Conservation (phyloP, 2,329 filamentous ascomycete genomes). For the Colletotrichum acutatum region DNA sequence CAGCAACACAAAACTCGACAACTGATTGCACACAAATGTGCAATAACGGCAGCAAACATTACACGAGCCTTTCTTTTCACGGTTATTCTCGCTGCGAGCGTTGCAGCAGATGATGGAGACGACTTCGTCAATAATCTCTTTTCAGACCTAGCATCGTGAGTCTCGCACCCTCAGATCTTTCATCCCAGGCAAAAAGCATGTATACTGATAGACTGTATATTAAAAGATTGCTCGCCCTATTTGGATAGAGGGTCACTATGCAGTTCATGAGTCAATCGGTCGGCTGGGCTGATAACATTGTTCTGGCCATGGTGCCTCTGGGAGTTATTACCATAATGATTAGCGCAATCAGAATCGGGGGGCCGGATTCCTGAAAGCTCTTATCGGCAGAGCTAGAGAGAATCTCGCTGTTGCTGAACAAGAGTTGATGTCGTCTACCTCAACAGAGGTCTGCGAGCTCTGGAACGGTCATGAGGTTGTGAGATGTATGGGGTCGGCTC, state of each 20-base stretch:
- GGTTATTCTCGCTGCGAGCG: too few relatives aligned
- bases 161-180: not conserved
- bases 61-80: rapidly evolving
- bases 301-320: constrained; percentile 48
- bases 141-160: not conserved
- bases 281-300: constrained; percentile 43
- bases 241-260: constrained; percentile 51
- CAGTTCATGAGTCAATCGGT: constrained; percentile 51
- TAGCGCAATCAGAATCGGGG: constrained; percentile 46
- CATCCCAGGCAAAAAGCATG: too few relatives aligned
- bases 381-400: constrained; percentile 53
- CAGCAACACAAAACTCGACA: too few relatives aligned
- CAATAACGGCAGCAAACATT: too few relatives aligned
- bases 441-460: constrained; percentile 51
- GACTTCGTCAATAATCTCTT: not conserved
- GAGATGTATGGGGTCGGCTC: not conserved
- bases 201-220: too few relatives aligned
- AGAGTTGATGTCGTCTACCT: constrained; percentile 54
- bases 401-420: constrained; percentile 45
- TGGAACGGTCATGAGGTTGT: constrained; percentile 38
- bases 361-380: constrained; percentile 44
- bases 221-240: constrained; percentile 44
- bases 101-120: not conserved
- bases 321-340: constrained; percentile 53
- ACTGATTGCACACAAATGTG: too few relatives aligned